A percentile compares a stretch with the other conserved stretches of the same genome.
phyloP scores from a whole-genome alignment of 192 early-diverging fungal species.

The Rhizoclosmatium globosum region DNA sequence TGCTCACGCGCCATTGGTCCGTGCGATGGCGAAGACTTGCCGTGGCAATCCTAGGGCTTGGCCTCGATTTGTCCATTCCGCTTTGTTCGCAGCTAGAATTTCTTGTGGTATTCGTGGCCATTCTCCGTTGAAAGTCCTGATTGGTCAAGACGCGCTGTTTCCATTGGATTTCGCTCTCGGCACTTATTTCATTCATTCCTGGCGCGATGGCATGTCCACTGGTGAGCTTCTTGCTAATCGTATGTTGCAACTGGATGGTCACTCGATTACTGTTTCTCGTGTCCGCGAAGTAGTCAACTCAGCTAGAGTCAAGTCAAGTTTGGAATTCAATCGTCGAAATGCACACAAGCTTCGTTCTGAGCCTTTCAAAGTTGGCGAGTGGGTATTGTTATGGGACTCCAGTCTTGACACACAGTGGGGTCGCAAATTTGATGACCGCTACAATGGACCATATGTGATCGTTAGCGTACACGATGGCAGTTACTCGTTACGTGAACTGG shows the following conservation, averaged over 20 bases:
- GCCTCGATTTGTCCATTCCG: not conserved
- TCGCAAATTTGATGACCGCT: not conserved
- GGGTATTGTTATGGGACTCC: not conserved
- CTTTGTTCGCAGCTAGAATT: not conserved
- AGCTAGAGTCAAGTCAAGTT: not conserved
- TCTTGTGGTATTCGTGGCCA: not conserved
- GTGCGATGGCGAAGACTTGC: not conserved
- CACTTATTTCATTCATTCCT: not conserved
- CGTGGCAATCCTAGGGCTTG: not conserved
- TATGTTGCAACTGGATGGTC: not conserved
- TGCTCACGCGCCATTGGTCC: not conserved
- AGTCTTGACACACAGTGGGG: not conserved
- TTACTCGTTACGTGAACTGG: not conserved
- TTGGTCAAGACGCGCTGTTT: conserved; percentile 5
- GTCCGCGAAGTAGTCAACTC: not conserved
- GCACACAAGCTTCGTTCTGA: not conserved
- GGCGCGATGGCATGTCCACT: not conserved
- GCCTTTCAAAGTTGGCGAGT: not conserved
- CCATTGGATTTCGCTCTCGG: not conserved
- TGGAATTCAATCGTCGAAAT: not conserved
- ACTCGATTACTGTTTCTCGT: not conserved
- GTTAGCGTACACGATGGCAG: not conserved
- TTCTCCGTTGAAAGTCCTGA: not conserved
- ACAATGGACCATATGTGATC: not conserved
- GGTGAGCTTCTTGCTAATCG: not conserved